phyloP scores from a whole-genome alignment of 345 rosid genomes.

The Anacardium occidentale region DNA sequence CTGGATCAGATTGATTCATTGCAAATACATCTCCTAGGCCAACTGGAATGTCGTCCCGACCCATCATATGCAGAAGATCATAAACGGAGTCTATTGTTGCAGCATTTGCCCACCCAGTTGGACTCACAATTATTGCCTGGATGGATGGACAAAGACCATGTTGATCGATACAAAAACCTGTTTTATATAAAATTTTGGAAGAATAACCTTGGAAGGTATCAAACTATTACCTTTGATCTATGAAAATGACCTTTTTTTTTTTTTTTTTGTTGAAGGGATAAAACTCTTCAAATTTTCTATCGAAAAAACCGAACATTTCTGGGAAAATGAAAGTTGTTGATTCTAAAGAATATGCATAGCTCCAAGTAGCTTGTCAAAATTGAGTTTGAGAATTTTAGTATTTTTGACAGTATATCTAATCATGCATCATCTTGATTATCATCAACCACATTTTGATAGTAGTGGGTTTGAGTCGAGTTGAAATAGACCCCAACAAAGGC shows the following conservation, averaged over 20 bases:
- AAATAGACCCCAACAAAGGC: too few species aligned
- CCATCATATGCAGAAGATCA: slow-evolving; percentile 96
- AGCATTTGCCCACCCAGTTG: slow-evolving; percentile 95
- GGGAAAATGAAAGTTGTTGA: background rate
- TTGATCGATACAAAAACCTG: background rate
- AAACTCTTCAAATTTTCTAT: too few species aligned
- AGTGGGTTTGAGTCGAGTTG: too few species aligned
- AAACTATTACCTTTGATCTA: too few species aligned
- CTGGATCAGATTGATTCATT: slow-evolving; percentile 61
- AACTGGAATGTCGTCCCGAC: slow-evolving; percentile 87
- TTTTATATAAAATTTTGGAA: background rate
- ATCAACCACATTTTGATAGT: background rate
- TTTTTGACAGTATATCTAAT: too few species aligned
- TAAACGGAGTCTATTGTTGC: slow-evolving; percentile 83
- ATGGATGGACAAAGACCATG: background rate
- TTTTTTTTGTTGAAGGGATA: too few species aligned
- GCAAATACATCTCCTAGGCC: slow-evolving; percentile 77
- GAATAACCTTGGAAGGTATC: too few species aligned
- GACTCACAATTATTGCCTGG: slow-evolving; percentile 82
- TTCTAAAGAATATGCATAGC: background rate
- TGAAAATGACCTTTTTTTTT: too few species aligned
- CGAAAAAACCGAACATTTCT: background rate
- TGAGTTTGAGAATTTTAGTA: too few species aligned
- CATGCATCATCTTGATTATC: too few species aligned
- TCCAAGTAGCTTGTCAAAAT: too few species aligned